phyloP scores from a whole-genome alignment of 2,329 filamentous ascomycete genomes.

The Zasmidium citrigriseum region DNA sequence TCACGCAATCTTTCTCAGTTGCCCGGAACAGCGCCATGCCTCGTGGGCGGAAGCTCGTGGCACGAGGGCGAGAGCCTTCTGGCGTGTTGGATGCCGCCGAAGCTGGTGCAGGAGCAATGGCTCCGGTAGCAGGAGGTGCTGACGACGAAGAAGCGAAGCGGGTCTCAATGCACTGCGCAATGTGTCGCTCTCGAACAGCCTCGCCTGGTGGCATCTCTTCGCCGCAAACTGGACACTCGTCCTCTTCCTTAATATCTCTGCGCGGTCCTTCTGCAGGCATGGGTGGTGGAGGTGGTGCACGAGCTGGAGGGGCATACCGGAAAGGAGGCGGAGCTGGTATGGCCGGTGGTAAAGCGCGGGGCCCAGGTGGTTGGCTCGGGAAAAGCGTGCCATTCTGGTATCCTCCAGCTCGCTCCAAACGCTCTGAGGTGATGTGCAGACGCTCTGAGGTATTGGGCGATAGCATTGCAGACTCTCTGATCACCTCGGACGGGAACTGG shows the following conservation, averaged over 20 bases:
- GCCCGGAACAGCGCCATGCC: slow-evolving; percentile 56
- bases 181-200: slow-evolving; percentile 44
- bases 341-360: background rate
- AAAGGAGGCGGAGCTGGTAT: background rate
- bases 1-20: slow-evolving; percentile 64
- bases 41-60: slow-evolving; percentile 36
- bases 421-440: too few species aligned
- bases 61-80: slow-evolving; percentile 22
- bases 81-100: slow-evolving; percentile 13
- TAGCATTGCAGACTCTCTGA: too few species aligned
- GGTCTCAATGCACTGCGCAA: slow-evolving; percentile 37
- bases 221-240: slow-evolving; percentile 78
- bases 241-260: slow-evolving; percentile 60
- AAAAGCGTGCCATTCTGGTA: too few species aligned
- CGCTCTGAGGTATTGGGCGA: too few species aligned
- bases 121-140: slow-evolving; percentile 9
- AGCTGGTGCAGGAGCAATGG: slow-evolving; percentile 9
- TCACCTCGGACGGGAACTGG: too few species aligned
- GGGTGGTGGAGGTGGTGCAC: background rate
- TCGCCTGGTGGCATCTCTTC: slow-evolving; percentile 64
- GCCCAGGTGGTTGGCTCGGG: background rate
- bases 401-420: too few species aligned
- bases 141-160: slow-evolving; percentile 24
- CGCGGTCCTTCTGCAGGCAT: slow-evolving; percentile 12
- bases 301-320: background rate